Base-by-base conservation (phyloP, 495 filamentous ascomycete genomes). In the Neurospora sp. region DNA sequence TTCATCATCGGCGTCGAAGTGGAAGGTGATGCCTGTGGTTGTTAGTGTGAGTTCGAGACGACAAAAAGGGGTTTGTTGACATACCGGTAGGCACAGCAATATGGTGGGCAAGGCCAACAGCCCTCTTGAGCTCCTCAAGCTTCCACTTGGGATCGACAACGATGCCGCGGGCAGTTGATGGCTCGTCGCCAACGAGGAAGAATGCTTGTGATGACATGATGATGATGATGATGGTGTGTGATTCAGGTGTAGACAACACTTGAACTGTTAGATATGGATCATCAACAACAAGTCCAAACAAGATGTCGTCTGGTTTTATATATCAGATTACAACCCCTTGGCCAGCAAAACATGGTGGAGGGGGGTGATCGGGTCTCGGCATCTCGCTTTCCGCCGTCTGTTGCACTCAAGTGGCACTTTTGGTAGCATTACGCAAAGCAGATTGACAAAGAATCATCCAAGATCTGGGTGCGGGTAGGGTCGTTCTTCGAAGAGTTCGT, bases 171-270 rank as follows among this genome's bases (percentile, higher is more conserved):
- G 83, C 79, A 35, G 82, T 82, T n/a, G 78, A 79, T 27, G 76
- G 72, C 59, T 79, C 73, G 69, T 86, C 81, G 38, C 86, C 85
- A 38, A 85, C 72, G 22, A 86, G 79, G 68, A 83, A 82, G 72
- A 86, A 87, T 46, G 75, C 59, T 74, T 82, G 79, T 18, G 74
- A 76, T 39, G 79, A 66, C 84, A 86, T 84, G 59, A 35, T 77
- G 69, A 27, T 61, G 31, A 14, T 40, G 39, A 5, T 18, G 37
- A 41, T 11, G 27, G 2, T 27, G 14, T 27, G 48, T 10, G 31
- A 22, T 37, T 38, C 18, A 69, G 37, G 16, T 69, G 20, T 39
- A 42, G 39, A 35, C 41, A 41, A 27, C 66, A 70, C 27, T 46
- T 42, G 31, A 48, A 40, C 5, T 27, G 22, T 27, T 59, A 14